Percentiles rank a stretch among this genome's conserved stretches.
phyloP scores from a whole-genome alignment of 768 basidiomycete species.

The Mycena capillaripes region DNA sequence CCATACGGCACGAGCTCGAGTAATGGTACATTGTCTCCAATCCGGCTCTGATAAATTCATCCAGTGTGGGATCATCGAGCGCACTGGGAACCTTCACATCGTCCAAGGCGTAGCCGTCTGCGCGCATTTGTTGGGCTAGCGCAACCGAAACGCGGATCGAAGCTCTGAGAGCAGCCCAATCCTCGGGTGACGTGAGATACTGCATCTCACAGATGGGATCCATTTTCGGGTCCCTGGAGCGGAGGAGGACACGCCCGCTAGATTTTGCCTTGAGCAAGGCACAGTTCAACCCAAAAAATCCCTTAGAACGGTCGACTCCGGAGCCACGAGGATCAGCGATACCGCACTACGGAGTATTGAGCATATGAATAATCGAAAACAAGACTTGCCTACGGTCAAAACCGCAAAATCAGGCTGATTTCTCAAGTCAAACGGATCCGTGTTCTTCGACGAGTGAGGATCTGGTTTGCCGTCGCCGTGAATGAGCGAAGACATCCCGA shows the following conservation, averaged over 20 bases:
- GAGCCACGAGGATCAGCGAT: constrained; percentile 20
- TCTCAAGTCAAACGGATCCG: constrained; percentile 3
- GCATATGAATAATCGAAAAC: background rate
- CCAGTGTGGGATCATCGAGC: constrained; percentile 51
- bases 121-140: constrained; percentile 18
- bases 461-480: background rate
- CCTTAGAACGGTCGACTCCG: constrained; percentile 9
- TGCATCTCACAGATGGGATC: constrained; percentile 13
- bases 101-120: constrained; percentile 2
- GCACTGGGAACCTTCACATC: constrained; percentile 1
- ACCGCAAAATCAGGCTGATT: constrained; percentile 28
- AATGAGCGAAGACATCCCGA: constrained; percentile 16
- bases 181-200: constrained; percentile 1
- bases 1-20: constrained; percentile 61
- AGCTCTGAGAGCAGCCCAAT: constrained; percentile 9
- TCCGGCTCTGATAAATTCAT: constrained; percentile 54
- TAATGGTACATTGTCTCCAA: constrained; percentile 64
- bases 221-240: constrained; percentile 9
- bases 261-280: constrained; percentile 12
- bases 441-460: background rate
- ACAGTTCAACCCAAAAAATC: constrained; percentile 15
- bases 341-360: background rate
- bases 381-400: background rate
- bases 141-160: constrained; percentile 2
- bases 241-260: background rate